These are phyloP conservation scores for Ambrosiella beaveri DNA, from an alignment of 2,329 filamentous ascomycete species.

Conservation along the genomic window DNA sequence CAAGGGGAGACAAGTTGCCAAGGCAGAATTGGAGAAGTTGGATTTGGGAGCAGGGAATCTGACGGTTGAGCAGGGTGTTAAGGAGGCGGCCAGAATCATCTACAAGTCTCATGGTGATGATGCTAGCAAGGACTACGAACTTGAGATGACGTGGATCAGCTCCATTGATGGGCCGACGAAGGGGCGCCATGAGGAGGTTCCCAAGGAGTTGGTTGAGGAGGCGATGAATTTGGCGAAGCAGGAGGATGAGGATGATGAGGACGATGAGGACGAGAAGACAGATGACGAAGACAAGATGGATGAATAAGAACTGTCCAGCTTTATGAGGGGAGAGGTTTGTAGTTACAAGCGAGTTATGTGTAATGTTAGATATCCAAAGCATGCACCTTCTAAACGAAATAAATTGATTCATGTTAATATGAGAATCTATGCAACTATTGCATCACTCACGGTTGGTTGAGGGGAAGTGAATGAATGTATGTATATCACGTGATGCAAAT, in stretches of 20 bases:
- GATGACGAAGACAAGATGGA: slow-evolving; percentile 71
- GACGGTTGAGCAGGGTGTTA: slow-evolving; percentile 72
- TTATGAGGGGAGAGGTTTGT: neutral
- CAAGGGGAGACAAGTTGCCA: slow-evolving; percentile 90
- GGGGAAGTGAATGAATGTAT: neutral
- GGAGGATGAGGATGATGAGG: slow-evolving; percentile 57
- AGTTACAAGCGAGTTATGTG: neutral
- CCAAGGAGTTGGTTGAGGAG: slow-evolving; percentile 76
- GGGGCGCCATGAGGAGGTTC: slow-evolving; percentile 83
- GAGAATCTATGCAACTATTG: too few relatives aligned
- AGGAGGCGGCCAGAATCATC: slow-evolving; percentile 93
- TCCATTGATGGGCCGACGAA: slow-evolving; percentile 70
- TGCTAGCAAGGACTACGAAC: slow-evolving; percentile 98
- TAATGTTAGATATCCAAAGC: slow-evolving; percentile 1
- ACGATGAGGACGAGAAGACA: slow-evolving; percentile 34
- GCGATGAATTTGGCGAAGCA: slow-evolving; percentile 87
- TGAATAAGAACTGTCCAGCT: slow-evolving; percentile 36
- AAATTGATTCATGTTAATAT: neutral
- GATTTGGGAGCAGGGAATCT: slow-evolving; percentile 65
- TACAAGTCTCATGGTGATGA: slow-evolving; percentile 96
- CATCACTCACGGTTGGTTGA: too few relatives aligned
- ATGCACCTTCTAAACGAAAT: neutral
- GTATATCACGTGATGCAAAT: neutral
- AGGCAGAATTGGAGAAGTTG: slow-evolving; percentile 96
- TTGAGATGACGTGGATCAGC: slow-evolving; percentile 99